Base-by-base conservation (phyloP, 305 asterid species). In the Fraxinus floribunda region DNA sequence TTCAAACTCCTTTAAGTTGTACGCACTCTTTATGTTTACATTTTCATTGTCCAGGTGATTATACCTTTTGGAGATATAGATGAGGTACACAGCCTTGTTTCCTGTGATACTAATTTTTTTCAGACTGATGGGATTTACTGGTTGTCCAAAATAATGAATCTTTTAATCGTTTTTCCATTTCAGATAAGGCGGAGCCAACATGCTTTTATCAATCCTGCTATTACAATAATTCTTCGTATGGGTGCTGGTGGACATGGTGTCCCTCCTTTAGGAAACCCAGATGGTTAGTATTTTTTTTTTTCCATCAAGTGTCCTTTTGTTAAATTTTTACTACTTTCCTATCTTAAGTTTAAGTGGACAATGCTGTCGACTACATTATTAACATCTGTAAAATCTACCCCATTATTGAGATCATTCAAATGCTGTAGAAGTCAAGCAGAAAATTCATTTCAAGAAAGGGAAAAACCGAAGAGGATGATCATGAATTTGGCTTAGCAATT, bases 191-290 rank as follows among this genome's bases (percentile, higher is more conserved):
- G 93, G 86, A 93, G 98, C 88, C 97, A 92, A 81, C 99, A 96
- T 88, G 98, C 99, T 78, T 87, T 93, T 76, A 93, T 96, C 81
- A 96, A 94, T 92, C 99, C 99, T 44, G 95, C 98, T 78, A 87
- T 96, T 38, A 96, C 99, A 70, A 91, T 96, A 75, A 90, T 96
- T 88, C 99, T 96, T 85, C 95, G 97, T 80, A 89, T 88, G 90
- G 99, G 99, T 83, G 97, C 99, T 74, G 99, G 99, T 13, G 99
- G 99, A 83, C 99, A 91, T 87, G 99, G 99, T 78, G 99, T 94
- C 87, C 99, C 99, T 81, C 99, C 99, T 80, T 84, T 96, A 71
- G 98, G 98, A 88, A 96, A 91, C 84, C 98, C 97, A 71, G 99
- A 96, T 90, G 99, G 99, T 94, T 85, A 88, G 97, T 88, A 78